These are phyloP conservation scores for Primulina eburnea DNA, from an alignment of 257 asterid species.

Conservation along the genomic window DNA sequence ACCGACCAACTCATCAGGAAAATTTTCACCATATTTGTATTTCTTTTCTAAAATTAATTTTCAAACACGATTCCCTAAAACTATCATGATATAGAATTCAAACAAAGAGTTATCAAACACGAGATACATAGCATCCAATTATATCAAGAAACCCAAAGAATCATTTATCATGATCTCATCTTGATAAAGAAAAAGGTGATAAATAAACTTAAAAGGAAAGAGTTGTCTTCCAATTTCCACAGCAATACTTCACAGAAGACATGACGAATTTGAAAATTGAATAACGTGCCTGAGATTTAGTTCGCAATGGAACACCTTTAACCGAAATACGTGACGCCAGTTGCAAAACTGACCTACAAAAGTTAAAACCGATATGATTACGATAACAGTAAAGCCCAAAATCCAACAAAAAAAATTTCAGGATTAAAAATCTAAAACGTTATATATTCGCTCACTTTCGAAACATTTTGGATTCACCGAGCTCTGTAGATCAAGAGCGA, in stretches of 20 bases:
- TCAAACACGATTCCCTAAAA: neutral
- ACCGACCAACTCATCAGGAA: neutral
- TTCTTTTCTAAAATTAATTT: neutral
- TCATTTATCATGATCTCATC: slow-evolving; percentile 16
- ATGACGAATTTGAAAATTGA: neutral
- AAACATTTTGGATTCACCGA: neutral
- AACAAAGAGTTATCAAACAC: neutral
- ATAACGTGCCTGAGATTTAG: slow-evolving; percentile 60
- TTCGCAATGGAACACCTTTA: slow-evolving; percentile 47
- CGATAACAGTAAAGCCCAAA: slow-evolving; percentile 20
- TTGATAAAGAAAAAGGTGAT: slow-evolving; percentile 9
- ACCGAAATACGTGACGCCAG: slow-evolving; percentile 51
- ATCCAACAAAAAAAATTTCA: slow-evolving; percentile 19
- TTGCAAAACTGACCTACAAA: slow-evolving; percentile 67
- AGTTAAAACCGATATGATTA: slow-evolving; percentile 10
- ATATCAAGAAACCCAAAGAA: neutral
- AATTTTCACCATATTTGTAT: neutral
- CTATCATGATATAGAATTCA: neutral
- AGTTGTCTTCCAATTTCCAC: slow-evolving; percentile 8
- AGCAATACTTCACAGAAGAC: slow-evolving; percentile 1
- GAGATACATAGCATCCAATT: slow-evolving; percentile 9
- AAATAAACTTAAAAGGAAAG: neutral
- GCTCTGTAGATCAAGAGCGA: neutral
- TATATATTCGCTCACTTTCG: neutral
- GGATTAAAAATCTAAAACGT: neutral